Evolutionary conservation across 164 flowering plant genomes (phyloP).

Genomic region (Dillenia suffruticosa): DNA sequence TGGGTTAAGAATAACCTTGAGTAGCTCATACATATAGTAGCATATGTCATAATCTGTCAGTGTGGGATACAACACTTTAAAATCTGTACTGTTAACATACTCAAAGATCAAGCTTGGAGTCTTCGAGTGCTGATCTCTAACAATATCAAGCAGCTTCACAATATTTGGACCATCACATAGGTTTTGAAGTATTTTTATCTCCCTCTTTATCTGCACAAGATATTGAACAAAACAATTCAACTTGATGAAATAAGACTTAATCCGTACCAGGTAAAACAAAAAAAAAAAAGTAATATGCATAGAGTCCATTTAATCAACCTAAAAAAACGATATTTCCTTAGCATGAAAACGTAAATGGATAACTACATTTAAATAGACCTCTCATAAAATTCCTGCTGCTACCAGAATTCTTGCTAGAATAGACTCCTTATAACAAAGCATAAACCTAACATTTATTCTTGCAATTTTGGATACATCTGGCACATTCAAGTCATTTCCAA

Average conservation of each 20-base stretch:
- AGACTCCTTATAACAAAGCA: too few relatives aligned
- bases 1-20: conserved; percentile 40
- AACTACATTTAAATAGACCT: too few relatives aligned
- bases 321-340: too few relatives aligned
- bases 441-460: too few relatives aligned
- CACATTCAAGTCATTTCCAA: too few relatives aligned
- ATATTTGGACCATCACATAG: conserved; percentile 86
- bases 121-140: conserved; percentile 71
- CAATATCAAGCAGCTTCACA: conserved; percentile 71
- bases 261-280: neutral
- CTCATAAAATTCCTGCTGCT: too few relatives aligned
- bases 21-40: conserved; percentile 78
- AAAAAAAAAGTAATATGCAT: too few relatives aligned
- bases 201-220: conserved; percentile 72
- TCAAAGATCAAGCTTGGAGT: conserved; percentile 78
- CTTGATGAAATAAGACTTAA: neutral
- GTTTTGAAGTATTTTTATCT: conserved; percentile 84
- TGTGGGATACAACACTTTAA: conserved; percentile 67
- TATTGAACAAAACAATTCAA: conserved; percentile 5
- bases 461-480: too few relatives aligned
- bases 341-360: too few relatives aligned
- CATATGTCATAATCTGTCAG: conserved; percentile 75
- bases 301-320: too few relatives aligned
- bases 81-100: conserved; percentile 73
- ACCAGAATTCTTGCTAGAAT: too few relatives aligned